Base-by-base conservation (phyloP, 73 alveolate genomes). In the Paraurostyla sp. region DNA sequence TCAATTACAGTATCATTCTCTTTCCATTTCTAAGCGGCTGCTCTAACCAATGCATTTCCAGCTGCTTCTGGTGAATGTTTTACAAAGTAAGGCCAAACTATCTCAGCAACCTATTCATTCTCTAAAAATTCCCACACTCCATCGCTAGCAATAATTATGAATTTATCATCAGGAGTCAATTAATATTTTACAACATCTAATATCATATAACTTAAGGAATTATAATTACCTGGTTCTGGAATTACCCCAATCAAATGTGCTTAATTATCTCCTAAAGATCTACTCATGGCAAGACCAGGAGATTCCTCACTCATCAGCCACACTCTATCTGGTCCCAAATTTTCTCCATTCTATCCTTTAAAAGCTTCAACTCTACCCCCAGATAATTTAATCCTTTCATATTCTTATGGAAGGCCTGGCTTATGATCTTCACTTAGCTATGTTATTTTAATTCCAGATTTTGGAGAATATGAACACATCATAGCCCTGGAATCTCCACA, bases 231-330 rank as follows among this genome's bases (percentile, higher is more conserved):
- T 7, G 99, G 99, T 36, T 97, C 99, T 71, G 96, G 73, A 3
- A 86, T 92, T 11, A 97, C 99, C 0, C 99, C 99, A 49, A 95
- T 97, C 30, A 93, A 73, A 35, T 97, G 96, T 0, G 99, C 99
- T 22, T 94, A 81, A 49, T 75, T 57, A 93, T 98, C 99, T 23
- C 99, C 99, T 33, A 98, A 49, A 22, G 99, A 96, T 71, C 99
- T 91, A 50, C 98, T 89, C 99, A 98, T 98, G 11, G 99, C 99
- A 29, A 98, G 94, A 0, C 99, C 99, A 0, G 99, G 99, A 49
- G 93, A 90, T 86, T 98, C 96, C 75, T 91, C 95, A 78, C 95
- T 88, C 85, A 82, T 88, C 65, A 96, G 89, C 99, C 99, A 97
- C 0, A 97, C 99, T 76, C 99, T 94, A 23, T 95, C 91, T 0